Evolutionary conservation across 148 eudicot genomes (phyloP).

Genomic region (Camellia lanceoleosa): DNA sequence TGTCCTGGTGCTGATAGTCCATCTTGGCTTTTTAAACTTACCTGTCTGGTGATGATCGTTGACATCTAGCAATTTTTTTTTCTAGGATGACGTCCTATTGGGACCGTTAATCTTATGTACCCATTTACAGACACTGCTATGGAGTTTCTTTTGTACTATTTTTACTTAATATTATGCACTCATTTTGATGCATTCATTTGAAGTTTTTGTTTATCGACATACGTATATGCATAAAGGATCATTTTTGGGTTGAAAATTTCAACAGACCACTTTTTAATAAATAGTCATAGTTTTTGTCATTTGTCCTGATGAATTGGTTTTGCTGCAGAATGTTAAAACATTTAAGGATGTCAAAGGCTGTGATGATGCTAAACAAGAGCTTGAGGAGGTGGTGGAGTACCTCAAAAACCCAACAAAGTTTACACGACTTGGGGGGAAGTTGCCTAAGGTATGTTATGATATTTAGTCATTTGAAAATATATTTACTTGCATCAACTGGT

Average conservation of each 20-base stretch:
- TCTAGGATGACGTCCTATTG: not conserved
- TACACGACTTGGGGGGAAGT: slow-evolving; percentile 95
- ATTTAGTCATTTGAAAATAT: slow-evolving; percentile 1
- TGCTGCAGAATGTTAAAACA: slow-evolving; percentile 82
- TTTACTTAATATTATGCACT: not conserved
- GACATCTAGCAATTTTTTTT: not conserved
- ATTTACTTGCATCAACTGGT: not conserved
- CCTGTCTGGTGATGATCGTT: not conserved
- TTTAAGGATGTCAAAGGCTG: slow-evolving; percentile 99
- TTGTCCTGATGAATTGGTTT: slow-evolving; percentile 16
- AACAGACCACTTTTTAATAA: not conserved
- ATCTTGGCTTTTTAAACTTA: not conserved
- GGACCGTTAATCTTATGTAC: not conserved
- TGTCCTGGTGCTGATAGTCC: not conserved
- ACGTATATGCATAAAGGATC: not conserved
- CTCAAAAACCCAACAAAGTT: slow-evolving; percentile 85
- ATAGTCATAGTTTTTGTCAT: not conserved
- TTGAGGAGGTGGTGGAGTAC: slow-evolving; percentile 98
- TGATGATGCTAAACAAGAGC: slow-evolving; percentile 99
- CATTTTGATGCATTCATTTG: not conserved
- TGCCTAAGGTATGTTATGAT: slow-evolving; percentile 75
- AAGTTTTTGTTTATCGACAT: not conserved
- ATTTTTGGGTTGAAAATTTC: slow-evolving; percentile 1
- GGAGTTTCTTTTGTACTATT: not conserved
- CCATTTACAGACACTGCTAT: slow-evolving; percentile 4